Base-by-base conservation (phyloP, 441 rosid genomes). In the Populus hybrid region DNA sequence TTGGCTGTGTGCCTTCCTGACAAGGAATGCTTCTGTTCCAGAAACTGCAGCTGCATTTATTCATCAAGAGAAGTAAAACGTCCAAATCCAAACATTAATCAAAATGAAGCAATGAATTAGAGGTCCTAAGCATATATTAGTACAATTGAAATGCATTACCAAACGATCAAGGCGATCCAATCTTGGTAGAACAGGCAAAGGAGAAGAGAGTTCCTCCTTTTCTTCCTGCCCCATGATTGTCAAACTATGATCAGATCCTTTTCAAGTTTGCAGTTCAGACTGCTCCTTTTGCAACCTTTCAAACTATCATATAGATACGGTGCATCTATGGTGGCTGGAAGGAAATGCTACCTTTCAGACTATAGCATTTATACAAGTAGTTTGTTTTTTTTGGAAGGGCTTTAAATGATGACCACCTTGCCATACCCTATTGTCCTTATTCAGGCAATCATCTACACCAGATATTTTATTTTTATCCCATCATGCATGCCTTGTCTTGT, bases 151-250 rank as follows among this genome's bases (percentile, higher is more conserved):
- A 54, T 26, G 26, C 2, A 54, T 78, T 77, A 87, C 90, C 88
- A 82, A 69, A 65, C 74, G 82, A 64, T 83, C 83, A 28, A 85
- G 85, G 32, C 70, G 85, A 71, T 85, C 84, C 63, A 85, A 70
- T 61, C 88, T 80, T 67, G 81, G 75, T 30, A 87, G 81, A 46
- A 87, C 73, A 12, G 88, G 75, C 28, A 83, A 77, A 50, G 82
- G 23, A 12, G 79, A 61, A 23, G 69, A 24, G 64, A 50, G 4
- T 50, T 36, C 66, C 14, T 42, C 46, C 61, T 24, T 66, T 70
- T 74, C 81, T 73, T 42, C 70, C 66, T 79, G 68, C 14, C 76
- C 76, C 87, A 83, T 80, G 59, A 50, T 50, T 50, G 59, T 50
- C 59, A 50, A 50, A 16, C 6, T 0, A 46, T 46, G 32, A 30